Percentiles rank a stretch among this genome's conserved stretches.
phyloP scores from a whole-genome alignment of 345 rosid genomes.

The Mallotus nudiflorus region DNA sequence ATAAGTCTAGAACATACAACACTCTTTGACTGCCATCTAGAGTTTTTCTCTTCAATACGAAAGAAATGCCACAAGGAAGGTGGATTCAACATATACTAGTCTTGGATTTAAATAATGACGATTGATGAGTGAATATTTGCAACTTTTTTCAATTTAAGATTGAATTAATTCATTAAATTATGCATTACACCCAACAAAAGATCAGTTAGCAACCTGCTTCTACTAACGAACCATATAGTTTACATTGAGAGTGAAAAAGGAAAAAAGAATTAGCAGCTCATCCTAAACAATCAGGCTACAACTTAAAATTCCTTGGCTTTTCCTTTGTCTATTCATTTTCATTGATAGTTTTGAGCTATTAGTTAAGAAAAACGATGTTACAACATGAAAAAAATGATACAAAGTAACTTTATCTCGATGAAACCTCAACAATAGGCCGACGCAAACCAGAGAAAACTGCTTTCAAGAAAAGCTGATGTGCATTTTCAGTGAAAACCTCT shows the following conservation, averaged over 20 bases:
- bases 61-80: too few relatives aligned
- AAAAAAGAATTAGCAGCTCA: neutral
- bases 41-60: too few relatives aligned
- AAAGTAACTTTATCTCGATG: slow-evolving; percentile 20
- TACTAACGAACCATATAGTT: too few relatives aligned
- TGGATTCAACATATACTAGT: too few relatives aligned
- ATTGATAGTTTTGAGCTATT: neutral
- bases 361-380: neutral
- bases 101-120: too few relatives aligned
- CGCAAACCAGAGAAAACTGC: slow-evolving; percentile 71
- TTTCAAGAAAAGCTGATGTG: slow-evolving; percentile 70
- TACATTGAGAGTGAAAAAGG: too few relatives aligned
- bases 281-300: slow-evolving; percentile 1
- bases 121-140: too few relatives aligned
- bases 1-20: too few relatives aligned
- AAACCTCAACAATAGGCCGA: slow-evolving; percentile 25
- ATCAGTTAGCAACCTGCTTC: neutral
- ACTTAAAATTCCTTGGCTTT: neutral
- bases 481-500: slow-evolving; percentile 60
- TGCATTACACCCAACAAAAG: too few relatives aligned
- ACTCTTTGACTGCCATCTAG: too few relatives aligned
- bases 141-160: too few relatives aligned
- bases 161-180: too few relatives aligned
- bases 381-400: slow-evolving; percentile 1
- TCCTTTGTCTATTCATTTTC: slow-evolving; percentile 12